Evolutionary conservation across 192 early-diverging fungal species (phyloP).

Genomic region (Coemansia sp.): DNA sequence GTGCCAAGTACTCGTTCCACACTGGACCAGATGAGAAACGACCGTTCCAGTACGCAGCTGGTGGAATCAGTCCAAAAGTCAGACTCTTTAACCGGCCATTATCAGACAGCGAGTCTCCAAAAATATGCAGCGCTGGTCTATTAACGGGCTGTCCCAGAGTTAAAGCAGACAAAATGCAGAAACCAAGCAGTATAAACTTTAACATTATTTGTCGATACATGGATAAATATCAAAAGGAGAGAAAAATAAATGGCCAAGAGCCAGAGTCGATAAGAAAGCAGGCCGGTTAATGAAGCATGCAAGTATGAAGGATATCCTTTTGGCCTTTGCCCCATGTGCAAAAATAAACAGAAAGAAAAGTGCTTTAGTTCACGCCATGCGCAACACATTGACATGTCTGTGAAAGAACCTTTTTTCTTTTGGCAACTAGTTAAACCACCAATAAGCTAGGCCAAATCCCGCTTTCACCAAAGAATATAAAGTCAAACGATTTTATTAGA

Average conservation of each 20-base stretch:
- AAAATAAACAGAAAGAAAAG: background rate
- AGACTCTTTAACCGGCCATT: constrained; percentile 28
- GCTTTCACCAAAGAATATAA: no score
- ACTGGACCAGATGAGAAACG: constrained; percentile 45
- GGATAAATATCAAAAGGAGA: background rate
- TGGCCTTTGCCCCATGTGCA: background rate
- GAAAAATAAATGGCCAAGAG: background rate
- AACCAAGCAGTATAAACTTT: background rate
- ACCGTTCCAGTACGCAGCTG: constrained; percentile 41
- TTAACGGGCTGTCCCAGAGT: background rate
- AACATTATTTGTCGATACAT: background rate
- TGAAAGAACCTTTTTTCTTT: background rate
- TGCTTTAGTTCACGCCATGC: no score
- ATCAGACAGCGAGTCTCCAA: constrained; percentile 51
- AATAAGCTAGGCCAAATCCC: background rate
- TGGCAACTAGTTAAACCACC: background rate
- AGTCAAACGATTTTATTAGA: constrained; percentile 5
- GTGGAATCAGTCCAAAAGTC: constrained; percentile 27
- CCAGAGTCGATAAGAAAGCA: background rate
- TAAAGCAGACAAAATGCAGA: background rate
- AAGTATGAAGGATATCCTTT: background rate
- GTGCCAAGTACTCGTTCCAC: constrained; percentile 36
- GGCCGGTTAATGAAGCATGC: background rate
- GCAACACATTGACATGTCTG: background rate
- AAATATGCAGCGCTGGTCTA: constrained; percentile 31